Conservation (phyloP, 140 eudicot species). For the Ambrosia hybrid region DNA sequence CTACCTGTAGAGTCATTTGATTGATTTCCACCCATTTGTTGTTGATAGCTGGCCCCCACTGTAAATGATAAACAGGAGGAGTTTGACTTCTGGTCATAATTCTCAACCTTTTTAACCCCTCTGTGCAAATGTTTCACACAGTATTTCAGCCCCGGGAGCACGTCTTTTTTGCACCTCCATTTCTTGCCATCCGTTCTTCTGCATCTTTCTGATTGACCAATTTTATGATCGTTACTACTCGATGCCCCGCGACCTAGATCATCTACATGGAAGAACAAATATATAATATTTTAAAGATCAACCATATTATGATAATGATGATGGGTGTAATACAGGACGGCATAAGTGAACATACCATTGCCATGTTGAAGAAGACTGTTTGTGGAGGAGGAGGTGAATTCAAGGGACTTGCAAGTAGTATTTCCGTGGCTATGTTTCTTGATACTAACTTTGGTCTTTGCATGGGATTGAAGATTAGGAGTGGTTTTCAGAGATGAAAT, state of each 20-base stretch:
- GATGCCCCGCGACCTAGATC: constrained; percentile 13
- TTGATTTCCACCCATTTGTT: constrained; percentile 9
- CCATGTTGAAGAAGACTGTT: constrained; percentile 32
- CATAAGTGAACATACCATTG: constrained; percentile 33
- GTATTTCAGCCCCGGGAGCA: constrained; percentile 43
- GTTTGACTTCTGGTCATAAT: constrained; percentile 30
- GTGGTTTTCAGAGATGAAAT: background rate
- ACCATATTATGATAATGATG: background rate
- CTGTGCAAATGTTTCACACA: constrained; percentile 54
- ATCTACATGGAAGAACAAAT: background rate
- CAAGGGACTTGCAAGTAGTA: background rate
- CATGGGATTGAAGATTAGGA: constrained; percentile 4
- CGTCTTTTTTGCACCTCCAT: constrained; percentile 57
- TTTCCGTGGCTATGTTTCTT: constrained; percentile 31
- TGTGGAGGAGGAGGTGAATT: no score
- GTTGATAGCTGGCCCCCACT: constrained; percentile 20
- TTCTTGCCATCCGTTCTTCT: constrained; percentile 71
- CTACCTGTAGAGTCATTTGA: constrained; percentile 19
- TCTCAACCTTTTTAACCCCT: constrained; percentile 43
- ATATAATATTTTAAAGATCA: no score
- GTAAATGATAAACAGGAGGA: constrained; percentile 20
- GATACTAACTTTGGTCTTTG: constrained; percentile 16
- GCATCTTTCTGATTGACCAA: constrained; percentile 44
- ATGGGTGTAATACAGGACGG: no score
- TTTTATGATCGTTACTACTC: background rate